Conservation (phyloP, 2,329 filamentous ascomycete genomes). For the Fusarium sp. region DNA sequence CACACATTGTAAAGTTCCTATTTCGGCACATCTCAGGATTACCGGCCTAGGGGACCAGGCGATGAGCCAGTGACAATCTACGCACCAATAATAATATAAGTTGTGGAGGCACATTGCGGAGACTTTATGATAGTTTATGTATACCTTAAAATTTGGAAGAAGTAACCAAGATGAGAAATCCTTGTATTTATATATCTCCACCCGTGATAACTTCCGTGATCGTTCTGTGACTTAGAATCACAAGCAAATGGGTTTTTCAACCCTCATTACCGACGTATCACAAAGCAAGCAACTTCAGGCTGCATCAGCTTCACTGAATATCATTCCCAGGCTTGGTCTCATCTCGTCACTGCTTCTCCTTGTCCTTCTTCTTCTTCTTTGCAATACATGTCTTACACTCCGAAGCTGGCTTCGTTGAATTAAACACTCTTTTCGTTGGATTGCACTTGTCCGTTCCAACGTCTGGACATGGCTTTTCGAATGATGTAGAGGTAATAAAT, state of each 20-base stretch:
- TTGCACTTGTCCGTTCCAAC: neutral
- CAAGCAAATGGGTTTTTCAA: too few relatives aligned
- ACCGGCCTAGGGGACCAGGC: neutral
- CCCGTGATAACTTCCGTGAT: neutral
- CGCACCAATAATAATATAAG: neutral
- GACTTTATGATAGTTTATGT: fast-evolving
- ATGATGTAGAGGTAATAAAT: neutral
- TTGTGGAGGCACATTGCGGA: neutral
- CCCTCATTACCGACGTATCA: too few relatives aligned
- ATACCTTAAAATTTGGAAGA: fast-evolving
- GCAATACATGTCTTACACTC: neutral
- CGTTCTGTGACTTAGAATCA: neutral
- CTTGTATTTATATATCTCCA: neutral
- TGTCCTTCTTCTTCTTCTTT: neutral
- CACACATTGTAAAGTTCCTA: neutral
- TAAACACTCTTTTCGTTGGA: neutral
- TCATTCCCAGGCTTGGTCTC: fast-evolving
- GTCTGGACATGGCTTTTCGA: neutral
- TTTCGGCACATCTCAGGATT: neutral
- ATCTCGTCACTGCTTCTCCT: neutral
- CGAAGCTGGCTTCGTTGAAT: neutral
- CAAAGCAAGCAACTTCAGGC: neutral
- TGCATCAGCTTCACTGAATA: neutral
- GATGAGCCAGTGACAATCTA: neutral
- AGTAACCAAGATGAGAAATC: neutral